Conservation (phyloP, 441 rosid species). For the Gossypium schwendimanii region DNA sequence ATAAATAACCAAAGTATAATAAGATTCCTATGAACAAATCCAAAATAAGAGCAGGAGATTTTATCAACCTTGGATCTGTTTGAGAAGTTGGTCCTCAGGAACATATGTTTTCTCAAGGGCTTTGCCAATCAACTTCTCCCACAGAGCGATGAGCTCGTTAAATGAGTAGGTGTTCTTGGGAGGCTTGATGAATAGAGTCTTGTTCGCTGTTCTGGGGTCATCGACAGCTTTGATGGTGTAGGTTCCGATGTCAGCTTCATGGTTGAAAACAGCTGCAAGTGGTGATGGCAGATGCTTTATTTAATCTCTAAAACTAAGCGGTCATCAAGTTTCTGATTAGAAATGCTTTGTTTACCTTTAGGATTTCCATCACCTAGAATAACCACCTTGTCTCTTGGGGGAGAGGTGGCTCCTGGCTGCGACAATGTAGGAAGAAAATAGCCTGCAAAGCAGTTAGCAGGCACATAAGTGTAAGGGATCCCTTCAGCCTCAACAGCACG, state of each 20-base stretch:
- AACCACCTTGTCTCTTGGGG: slow-evolving; percentile 49
- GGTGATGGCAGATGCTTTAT: neutral
- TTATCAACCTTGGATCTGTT: slow-evolving; percentile 43
- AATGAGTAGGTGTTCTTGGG: slow-evolving; percentile 43
- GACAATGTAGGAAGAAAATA: slow-evolving; percentile 37
- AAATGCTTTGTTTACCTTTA: slow-evolving; percentile 32
- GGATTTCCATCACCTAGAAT: slow-evolving; percentile 49
- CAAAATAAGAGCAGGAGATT: neutral
- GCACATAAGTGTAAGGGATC: slow-evolving; percentile 45
- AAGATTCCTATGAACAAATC: neutral
- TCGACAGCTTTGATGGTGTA: slow-evolving; percentile 48
- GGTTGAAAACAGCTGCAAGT: slow-evolving; percentile 39
- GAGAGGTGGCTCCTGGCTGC: slow-evolving; percentile 41
- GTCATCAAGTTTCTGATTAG: neutral
- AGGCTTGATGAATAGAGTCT: slow-evolving; percentile 41
- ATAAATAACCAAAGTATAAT: too few relatives aligned
- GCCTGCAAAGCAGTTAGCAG: slow-evolving; percentile 40
- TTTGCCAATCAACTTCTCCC: slow-evolving; percentile 61
- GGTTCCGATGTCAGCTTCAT: slow-evolving; percentile 44
- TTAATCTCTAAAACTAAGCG: neutral
- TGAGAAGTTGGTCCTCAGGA: slow-evolving; percentile 43
- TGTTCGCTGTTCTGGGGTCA: slow-evolving; percentile 52
- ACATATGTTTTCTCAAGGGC: slow-evolving; percentile 40
- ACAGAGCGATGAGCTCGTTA: slow-evolving; percentile 44
- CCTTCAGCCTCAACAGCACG: slow-evolving; percentile 46